These are phyloP conservation scores for Karstenula rhodostoma DNA, from an alignment of 2,329 filamentous ascomycete species.

Conservation along the genomic window DNA sequence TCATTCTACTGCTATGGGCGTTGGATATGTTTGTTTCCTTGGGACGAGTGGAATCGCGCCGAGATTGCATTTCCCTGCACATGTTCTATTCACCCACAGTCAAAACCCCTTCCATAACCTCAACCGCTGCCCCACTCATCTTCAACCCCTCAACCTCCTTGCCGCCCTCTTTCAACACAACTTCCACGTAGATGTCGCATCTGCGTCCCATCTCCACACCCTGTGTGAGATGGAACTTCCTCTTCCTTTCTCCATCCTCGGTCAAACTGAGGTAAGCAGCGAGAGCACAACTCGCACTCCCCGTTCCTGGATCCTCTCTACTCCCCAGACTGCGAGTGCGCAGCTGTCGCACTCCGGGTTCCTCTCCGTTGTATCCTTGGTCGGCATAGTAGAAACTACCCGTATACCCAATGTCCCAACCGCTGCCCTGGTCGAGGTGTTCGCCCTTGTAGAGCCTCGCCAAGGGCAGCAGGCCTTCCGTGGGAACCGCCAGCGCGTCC, in stretches of 20 bases:
- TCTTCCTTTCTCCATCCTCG: constrained; percentile 40
- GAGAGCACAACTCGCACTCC: constrained; percentile 56
- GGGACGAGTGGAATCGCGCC: too few relatives aligned
- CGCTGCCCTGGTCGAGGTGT: constrained; percentile 45
- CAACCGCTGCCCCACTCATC: constrained; percentile 52
- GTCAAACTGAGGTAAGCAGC: constrained; percentile 48
- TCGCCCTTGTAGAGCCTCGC: constrained; percentile 34
- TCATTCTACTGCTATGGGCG: not conserved
- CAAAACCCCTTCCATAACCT: constrained; percentile 42
- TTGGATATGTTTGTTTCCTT: not conserved
- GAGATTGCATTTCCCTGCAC: not conserved
- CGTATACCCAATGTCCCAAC: constrained; percentile 63
- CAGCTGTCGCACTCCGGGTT: constrained; percentile 43
- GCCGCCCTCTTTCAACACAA: constrained; percentile 48
- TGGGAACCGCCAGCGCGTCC: constrained; percentile 50
- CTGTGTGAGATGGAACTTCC: constrained; percentile 54
- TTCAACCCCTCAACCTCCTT: constrained; percentile 47
- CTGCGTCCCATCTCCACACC: constrained; percentile 59
- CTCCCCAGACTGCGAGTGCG: constrained; percentile 66
- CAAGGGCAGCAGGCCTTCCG: constrained; percentile 51
- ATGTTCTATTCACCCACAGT: not conserved
- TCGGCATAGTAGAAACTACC: constrained; percentile 63
- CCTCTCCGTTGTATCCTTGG: constrained; percentile 49
- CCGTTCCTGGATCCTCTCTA: constrained; percentile 59
- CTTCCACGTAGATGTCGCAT: constrained; percentile 57